Percentiles rank a stretch among this genome's conserved stretches.
phyloP scores from a whole-genome alignment of 129 eudicot species.

The Saposhnikovia divaricata region DNA sequence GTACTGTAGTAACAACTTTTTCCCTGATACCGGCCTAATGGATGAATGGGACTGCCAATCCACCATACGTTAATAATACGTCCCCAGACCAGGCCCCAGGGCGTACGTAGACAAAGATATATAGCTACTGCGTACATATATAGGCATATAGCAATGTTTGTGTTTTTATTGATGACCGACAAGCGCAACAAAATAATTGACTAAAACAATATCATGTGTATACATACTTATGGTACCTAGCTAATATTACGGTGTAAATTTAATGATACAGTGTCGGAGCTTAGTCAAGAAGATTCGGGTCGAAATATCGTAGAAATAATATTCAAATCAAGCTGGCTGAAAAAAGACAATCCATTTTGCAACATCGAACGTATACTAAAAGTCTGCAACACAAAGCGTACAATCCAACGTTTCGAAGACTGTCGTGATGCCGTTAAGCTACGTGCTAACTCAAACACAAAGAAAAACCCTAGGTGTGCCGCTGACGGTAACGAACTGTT shows the following conservation, averaged over 20 bases:
- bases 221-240: neutral
- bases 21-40: conserved; percentile 9
- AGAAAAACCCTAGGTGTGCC: conserved; percentile 74
- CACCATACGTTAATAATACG: neutral
- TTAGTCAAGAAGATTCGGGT: conserved; percentile 83
- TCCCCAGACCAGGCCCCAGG: neutral
- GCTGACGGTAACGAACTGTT: conserved; percentile 94
- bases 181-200: neutral
- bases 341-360: conserved; percentile 70
- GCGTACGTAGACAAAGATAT: neutral
- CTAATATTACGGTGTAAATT: neutral
- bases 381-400: conserved; percentile 78
- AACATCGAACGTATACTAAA: conserved; percentile 82
- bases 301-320: conserved; percentile 89
- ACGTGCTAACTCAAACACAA: conserved; percentile 40
- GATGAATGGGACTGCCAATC: neutral
- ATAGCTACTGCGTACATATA: neutral
- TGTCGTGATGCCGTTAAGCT: conserved; percentile 61
- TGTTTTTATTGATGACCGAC: neutral
- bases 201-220: neutral
- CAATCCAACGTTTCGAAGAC: conserved; percentile 90
- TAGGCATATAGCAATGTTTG: neutral
- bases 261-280: conserved; percentile 49
- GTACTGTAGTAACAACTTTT: neutral
- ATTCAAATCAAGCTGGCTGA: conserved; percentile 90